These are phyloP conservation scores for Wickerhamiella shivajii DNA, from an alignment of 805 yeast genomes.

Conservation along the genomic window DNA sequence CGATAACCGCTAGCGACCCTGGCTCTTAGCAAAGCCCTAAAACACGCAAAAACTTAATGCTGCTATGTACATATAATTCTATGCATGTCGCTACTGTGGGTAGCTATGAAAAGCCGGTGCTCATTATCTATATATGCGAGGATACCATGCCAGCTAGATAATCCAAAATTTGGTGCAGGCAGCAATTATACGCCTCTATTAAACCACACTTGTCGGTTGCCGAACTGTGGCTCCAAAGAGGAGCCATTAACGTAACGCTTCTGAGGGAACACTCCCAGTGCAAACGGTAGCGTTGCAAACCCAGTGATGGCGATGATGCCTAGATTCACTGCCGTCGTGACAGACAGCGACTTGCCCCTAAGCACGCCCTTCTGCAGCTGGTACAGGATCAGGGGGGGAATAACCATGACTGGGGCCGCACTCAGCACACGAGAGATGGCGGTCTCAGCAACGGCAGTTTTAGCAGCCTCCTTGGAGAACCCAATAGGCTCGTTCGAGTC, in stretches of 20 bases:
- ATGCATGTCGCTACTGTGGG: too few relatives aligned
- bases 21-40: too few relatives aligned
- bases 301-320: conserved; percentile 80
- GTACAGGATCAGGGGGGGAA: conserved; percentile 80
- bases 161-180: too few relatives aligned
- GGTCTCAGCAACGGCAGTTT: conserved; percentile 90
- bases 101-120: too few relatives aligned
- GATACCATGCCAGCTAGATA: too few relatives aligned
- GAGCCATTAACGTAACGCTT: conserved; percentile 46
- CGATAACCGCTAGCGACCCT: too few relatives aligned
- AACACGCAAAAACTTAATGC: too few relatives aligned
- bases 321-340: conserved; percentile 60
- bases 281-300: conserved; percentile 81
- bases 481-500: conserved; percentile 35
- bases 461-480: conserved; percentile 71
- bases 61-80: too few relatives aligned
- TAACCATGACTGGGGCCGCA: conserved; percentile 94
- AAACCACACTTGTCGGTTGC: conserved; percentile 48
- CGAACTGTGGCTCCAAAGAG: conserved; percentile 51
- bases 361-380: conserved; percentile 57
- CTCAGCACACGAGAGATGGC: conserved; percentile 89
- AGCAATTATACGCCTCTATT: conserved; percentile 83
- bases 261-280: conserved; percentile 92
- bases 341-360: conserved; percentile 48
- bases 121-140: too few relatives aligned